Conservation (phyloP, 805 yeast species). For the Debaryomyces maramus region DNA sequence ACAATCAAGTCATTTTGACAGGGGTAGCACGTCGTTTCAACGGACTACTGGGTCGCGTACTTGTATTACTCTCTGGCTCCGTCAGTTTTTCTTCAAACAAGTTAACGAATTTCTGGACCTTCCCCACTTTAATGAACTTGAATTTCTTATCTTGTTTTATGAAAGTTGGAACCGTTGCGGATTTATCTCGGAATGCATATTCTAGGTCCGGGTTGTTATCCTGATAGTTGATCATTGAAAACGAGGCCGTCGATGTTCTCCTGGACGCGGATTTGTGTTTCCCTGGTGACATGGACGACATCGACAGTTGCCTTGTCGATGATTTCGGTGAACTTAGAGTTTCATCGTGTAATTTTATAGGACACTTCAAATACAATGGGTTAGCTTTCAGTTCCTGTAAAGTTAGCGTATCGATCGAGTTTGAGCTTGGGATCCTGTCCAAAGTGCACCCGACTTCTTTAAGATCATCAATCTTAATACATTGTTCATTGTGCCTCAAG, state of each 20-base stretch:
- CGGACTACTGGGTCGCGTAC: constrained; percentile 11
- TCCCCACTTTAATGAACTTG: constrained; percentile 46
- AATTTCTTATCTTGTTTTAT: constrained; percentile 44
- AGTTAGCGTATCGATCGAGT: neutral
- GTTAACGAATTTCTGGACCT: constrained; percentile 45
- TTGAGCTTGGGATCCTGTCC: neutral
- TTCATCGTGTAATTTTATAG: constrained; percentile 2
- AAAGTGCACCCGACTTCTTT: neutral
- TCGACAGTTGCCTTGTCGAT: constrained; percentile 10
- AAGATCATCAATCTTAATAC: constrained; percentile 1
- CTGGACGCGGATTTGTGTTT: constrained; percentile 12
- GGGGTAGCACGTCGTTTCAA: neutral
- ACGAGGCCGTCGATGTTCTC: constrained; percentile 20
- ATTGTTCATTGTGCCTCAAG: constrained; percentile 29
- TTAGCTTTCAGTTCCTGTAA: neutral
- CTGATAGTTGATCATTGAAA: constrained; percentile 26
- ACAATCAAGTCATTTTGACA: neutral
- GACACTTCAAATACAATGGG: neutral
- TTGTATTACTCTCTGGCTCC: constrained; percentile 6
- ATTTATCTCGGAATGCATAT: constrained; percentile 29
- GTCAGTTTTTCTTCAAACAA: constrained; percentile 40
- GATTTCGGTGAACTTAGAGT: constrained; percentile 2
- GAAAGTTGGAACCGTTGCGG: constrained; percentile 32
- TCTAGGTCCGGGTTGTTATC: constrained; percentile 28
- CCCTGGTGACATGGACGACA: constrained; percentile 16